A percentile compares a stretch with the other conserved stretches of the same genome.
Conservation (phyloP, 2,329 filamentous ascomycete genomes). For the Fusarium sp. region DNA sequence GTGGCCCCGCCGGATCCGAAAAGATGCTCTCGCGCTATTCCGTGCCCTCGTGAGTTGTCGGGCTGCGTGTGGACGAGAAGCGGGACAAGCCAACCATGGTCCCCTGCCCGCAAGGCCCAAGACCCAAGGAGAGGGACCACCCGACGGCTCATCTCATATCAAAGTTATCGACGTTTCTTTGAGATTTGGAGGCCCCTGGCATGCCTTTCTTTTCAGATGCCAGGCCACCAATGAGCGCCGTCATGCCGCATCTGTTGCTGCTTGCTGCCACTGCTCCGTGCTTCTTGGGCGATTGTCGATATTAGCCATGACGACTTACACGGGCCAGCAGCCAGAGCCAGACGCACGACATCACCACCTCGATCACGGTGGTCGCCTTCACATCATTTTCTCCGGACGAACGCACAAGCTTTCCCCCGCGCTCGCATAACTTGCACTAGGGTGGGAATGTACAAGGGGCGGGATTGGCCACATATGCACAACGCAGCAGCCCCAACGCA, state of each 20-base stretch:
- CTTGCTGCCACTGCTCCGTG: conserved; percentile 44
- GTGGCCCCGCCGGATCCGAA: conserved; percentile 43
- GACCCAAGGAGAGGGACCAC: conserved; percentile 17
- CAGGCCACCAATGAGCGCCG: conserved; percentile 41
- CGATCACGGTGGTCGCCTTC: conserved; percentile 12
- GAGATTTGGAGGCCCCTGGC: conserved; percentile 32
- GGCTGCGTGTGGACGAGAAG: conserved; percentile 23
- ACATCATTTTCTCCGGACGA: conserved; percentile 17
- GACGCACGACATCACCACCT: conserved; percentile 26
- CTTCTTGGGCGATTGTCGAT: conserved; percentile 32
- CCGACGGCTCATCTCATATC: conserved; percentile 41
- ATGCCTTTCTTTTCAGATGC: conserved; percentile 14
- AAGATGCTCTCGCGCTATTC: conserved; percentile 28
- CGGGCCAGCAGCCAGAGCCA: conserved; percentile 16
- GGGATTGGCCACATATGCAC: conserved; percentile 32
- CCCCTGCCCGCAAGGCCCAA: conserved; percentile 22
- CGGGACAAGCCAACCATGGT: conserved; percentile 27
- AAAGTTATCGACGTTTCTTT: conserved; percentile 38
- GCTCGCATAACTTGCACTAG: conserved; percentile 45
- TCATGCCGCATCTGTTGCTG: conserved; percentile 34
- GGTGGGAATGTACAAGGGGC: conserved; percentile 40
- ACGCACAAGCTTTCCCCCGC: conserved; percentile 35
- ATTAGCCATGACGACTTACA: conserved; percentile 41
- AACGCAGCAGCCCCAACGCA: conserved; percentile 38
- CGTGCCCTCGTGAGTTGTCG: conserved; percentile 29